Evolutionary conservation across 1,284 basidiomycete genomes (phyloP), one percentile per base, ranked within the genome.

Genomic region (Tylopilus orsonianus): DNA sequence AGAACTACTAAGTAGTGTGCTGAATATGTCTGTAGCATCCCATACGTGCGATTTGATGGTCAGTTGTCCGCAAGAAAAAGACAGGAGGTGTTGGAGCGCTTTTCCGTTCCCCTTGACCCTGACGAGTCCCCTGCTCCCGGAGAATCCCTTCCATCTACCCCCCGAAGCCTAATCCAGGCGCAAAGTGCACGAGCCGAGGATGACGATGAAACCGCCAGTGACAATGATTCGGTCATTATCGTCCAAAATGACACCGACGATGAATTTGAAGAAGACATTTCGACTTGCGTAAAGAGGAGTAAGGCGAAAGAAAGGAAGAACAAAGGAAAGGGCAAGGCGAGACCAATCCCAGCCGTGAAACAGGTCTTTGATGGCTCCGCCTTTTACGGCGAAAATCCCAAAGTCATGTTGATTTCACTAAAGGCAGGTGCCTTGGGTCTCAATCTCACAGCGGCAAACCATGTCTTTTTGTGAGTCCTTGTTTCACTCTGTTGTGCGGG

Each of bases 371-470:
- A 66, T 18, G 44, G 49, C 5, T 64, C 57, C 38, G 38, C 52
- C 16, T 54, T 58, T 22, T 5, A 41, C 30, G 68, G 67, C 13
- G 65, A 64, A 23, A 88, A 83, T 60, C 88, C 91, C 1, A 78
- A 75, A 51, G 85, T 94, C 24, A 85, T 94, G 86, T 75, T 95
- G 43, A 88, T 95, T 46, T 94, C 92, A 7, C 73, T 95, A 56
- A 94, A 93, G 65, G 79, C 79, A 38, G 87, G 87, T 26, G 91
- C 93, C 2, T 76, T 94, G 20, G 93, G 92, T 4, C 71, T 95
- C 46, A 95, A 95, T 65, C 69, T 95, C 52, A 95, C 92, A 1
- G 88, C 90, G 13, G 93, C 93, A 1, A 93, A 92, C 60, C 90
- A 93, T 62, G 89, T 95, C 1, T 92, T 89, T 61, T 67, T 95